Percentiles rank a stretch among this genome's conserved stretches.
phyloP scores from a whole-genome alignment of 2,329 filamentous ascomycete genomes.

The Calonectria fujianensis region DNA sequence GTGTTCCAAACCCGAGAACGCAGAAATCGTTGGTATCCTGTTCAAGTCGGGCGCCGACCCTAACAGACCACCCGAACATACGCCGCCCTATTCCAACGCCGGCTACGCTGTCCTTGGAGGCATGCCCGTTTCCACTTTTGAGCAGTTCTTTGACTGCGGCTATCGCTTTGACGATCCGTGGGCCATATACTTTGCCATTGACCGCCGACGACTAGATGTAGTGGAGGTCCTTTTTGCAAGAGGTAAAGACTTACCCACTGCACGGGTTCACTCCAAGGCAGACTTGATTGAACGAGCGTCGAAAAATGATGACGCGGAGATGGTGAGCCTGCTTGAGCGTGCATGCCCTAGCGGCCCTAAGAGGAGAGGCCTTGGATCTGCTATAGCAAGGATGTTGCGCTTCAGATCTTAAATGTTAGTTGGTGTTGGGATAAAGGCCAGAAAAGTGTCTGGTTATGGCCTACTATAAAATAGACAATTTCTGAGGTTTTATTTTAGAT shows the following conservation, averaged over 20 bases:
- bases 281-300: neutral
- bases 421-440: neutral
- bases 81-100: slow-evolving; percentile 17
- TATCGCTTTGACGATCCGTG: slow-evolving; percentile 20
- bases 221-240: slow-evolving; percentile 10
- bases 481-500: too few species aligned
- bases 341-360: neutral
- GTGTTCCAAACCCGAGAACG: slow-evolving; percentile 5
- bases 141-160: slow-evolving; percentile 5
- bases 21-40: slow-evolving; percentile 11
- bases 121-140: slow-evolving; percentile 3
- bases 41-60: slow-evolving; percentile 26
- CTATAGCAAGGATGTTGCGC: neutral
- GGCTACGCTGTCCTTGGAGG: slow-evolving; percentile 9
- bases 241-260: neutral
- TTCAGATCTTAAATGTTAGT: neutral
- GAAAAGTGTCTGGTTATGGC: too few species aligned
- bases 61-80: slow-evolving; percentile 11
- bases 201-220: neutral
- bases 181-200: neutral
- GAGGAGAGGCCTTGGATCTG: neutral
- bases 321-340: neutral
- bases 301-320: neutral
- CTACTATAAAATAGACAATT: too few species aligned
- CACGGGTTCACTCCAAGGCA: neutral